Percentiles rank a stretch among this genome's conserved stretches.
These are phyloP conservation scores for Leptomonas pyrrhocoris DNA, from an alignment of 208 protist genomes.

Conservation along the genomic window DNA sequence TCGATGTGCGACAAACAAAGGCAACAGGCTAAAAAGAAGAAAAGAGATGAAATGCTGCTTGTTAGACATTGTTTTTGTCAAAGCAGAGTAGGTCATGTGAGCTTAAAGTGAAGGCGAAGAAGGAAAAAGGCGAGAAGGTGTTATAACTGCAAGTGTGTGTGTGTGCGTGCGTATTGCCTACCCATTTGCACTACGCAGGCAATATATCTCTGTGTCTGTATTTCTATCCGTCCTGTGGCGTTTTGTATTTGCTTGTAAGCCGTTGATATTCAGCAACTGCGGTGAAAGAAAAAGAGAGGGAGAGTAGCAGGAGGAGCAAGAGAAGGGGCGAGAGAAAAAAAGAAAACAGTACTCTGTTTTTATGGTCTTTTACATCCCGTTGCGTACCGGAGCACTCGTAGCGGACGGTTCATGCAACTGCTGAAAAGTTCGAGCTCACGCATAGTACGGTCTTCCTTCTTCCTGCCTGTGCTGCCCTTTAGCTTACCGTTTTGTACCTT, in stretches of 20 bases:
- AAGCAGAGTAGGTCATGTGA: no score
- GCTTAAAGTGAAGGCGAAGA: neutral
- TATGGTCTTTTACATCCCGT: no score
- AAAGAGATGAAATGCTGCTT: no score
- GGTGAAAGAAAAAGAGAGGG: neutral
- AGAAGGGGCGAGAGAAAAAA: neutral
- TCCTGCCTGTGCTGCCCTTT: neutral
- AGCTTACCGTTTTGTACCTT: conserved; percentile 11
- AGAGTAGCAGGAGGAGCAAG: neutral
- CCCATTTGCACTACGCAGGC: neutral
- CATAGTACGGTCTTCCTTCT: neutral
- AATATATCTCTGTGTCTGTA: neutral
- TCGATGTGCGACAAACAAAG: no score
- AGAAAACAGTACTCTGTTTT: neutral
- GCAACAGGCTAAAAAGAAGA: no score
- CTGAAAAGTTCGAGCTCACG: neutral
- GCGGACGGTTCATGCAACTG: neutral
- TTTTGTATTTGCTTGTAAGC: conserved; percentile 7
- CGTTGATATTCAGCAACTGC: conserved; percentile 7
- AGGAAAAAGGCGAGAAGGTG: neutral
- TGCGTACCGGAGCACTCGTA: no score
- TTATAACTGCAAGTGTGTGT: neutral
- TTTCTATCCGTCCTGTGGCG: conserved; percentile 3
- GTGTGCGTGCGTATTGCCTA: neutral
- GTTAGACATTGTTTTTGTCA: neutral